Percentiles rank a stretch among this genome's conserved stretches.
Evolutionary conservation across 129 eudicot species (phyloP).

Genomic region (Centella asiatica): DNA sequence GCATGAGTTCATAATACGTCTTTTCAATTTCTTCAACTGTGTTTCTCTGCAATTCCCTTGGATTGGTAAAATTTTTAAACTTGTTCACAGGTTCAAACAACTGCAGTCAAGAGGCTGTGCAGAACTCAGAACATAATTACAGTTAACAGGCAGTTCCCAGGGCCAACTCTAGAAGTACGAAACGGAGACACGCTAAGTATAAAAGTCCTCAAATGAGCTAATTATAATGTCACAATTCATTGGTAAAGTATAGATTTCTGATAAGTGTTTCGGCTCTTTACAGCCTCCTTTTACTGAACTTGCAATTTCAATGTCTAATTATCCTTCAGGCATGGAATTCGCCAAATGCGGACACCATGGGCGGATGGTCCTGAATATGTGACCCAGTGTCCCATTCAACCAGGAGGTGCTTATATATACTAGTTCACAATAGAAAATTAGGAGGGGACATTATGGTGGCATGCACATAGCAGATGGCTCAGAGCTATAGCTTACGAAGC

Average conservation of each 20-base stretch:
- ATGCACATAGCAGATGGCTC: constrained; percentile 74
- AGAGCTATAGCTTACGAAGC: constrained; percentile 74
- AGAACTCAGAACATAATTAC: constrained; percentile 31
- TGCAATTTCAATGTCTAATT: not conserved
- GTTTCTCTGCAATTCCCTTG: no score
- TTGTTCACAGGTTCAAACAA: constrained; percentile 37
- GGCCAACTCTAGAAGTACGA: constrained; percentile 48
- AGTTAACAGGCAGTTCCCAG: constrained; percentile 56
- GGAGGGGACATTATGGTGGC: constrained; percentile 85
- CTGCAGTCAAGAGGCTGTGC: constrained; percentile 51
- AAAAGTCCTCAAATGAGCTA: constrained; percentile 41
- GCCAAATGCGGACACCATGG: constrained; percentile 68
- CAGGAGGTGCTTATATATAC: constrained; percentile 64
- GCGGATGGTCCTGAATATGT: constrained; percentile 76
- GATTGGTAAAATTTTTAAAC: no score
- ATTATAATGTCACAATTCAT: constrained; percentile 60
- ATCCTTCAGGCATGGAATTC: constrained; percentile 61
- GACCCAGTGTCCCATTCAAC: constrained; percentile 70
- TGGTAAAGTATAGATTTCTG: constrained; percentile 31
- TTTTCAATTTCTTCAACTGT: no score
- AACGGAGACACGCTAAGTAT: constrained; percentile 53
- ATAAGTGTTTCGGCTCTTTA: no score
- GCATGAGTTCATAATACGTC: constrained; percentile 47
- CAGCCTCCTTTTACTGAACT: no score
- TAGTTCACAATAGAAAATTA: constrained; percentile 49